phyloP scores from a whole-genome alignment of 345 rosid genomes.

The Citrus sinensis region DNA sequence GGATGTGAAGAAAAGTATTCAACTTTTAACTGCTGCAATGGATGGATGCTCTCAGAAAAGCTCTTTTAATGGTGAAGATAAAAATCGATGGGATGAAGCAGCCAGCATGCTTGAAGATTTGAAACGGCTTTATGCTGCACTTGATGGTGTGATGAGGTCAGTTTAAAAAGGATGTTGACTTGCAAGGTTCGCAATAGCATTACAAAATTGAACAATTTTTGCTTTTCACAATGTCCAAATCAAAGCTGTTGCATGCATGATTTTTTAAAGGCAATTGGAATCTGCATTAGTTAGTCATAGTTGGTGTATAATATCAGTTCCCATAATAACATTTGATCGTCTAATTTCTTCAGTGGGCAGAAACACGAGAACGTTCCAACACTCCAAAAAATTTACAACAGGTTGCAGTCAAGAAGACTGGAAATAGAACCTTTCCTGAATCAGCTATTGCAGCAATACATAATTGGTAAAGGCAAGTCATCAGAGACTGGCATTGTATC shows the following conservation, averaged over 20 bases:
- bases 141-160: neutral
- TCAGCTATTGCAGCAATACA: slow-evolving; percentile 9
- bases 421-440: slow-evolving; percentile 7
- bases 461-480: neutral
- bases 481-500: neutral
- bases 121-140: neutral
- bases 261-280: neutral
- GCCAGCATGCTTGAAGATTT: slow-evolving; percentile 1
- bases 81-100: neutral
- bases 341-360: slow-evolving; percentile 9
- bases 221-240: neutral
- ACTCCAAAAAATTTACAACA: slow-evolving; percentile 11
- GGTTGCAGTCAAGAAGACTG: slow-evolving; percentile 16
- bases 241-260: neutral
- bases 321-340: neutral
- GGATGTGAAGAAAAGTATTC: slow-evolving; percentile 1
- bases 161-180: neutral
- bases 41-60: neutral
- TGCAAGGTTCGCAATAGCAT: neutral
- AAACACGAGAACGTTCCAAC: slow-evolving; percentile 9
- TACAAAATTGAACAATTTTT: neutral
- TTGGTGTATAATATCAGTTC: neutral
- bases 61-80: neutral
- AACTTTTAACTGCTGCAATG: slow-evolving; percentile 9
- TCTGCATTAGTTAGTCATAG: neutral